These are phyloP conservation scores for Verticillium nonalfalfae DNA, from an alignment of 2,329 filamentous ascomycete genomes.

Conservation along the genomic window DNA sequence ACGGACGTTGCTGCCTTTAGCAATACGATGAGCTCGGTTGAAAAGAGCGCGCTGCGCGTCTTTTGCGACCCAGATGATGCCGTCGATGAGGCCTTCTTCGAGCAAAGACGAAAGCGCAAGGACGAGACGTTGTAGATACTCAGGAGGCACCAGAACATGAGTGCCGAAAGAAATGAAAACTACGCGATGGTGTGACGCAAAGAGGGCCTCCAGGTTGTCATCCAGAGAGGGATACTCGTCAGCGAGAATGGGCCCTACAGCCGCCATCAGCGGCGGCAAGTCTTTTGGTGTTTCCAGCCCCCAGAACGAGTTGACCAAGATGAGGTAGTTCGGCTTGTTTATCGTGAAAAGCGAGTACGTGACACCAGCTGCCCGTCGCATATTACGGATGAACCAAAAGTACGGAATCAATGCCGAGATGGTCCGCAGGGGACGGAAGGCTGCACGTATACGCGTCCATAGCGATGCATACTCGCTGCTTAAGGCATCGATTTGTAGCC, in stretches of 20 bases:
- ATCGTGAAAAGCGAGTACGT: constrained; percentile 17
- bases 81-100: constrained; percentile 22
- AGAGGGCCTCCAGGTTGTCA: constrained; percentile 18
- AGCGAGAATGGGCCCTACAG: constrained; percentile 32
- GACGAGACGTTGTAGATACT: constrained; percentile 24
- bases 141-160: constrained; percentile 25
- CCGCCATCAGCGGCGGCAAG: constrained; percentile 28
- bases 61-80: constrained; percentile 29
- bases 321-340: constrained; percentile 31
- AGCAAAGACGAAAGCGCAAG: not conserved
- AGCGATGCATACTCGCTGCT: constrained; percentile 31
- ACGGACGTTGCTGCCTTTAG: not conserved
- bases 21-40: constrained; percentile 7
- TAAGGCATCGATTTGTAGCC: constrained; percentile 30
- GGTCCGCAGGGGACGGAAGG: constrained; percentile 21
- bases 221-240: constrained; percentile 25
- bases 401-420: constrained; percentile 6
- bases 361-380: constrained; percentile 27
- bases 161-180: constrained; percentile 36
- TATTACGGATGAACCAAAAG: constrained; percentile 18
- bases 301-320: constrained; percentile 36
- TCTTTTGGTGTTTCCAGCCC: constrained; percentile 34
- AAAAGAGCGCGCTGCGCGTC: constrained; percentile 16
- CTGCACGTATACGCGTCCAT: constrained; percentile 26
- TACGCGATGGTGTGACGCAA: constrained; percentile 20